Percentiles rank a stretch among this genome's conserved stretches.
These are phyloP conservation scores for Daldinia bambusicola DNA, from an alignment of 495 filamentous ascomycete genomes.

Conservation along the genomic window DNA sequence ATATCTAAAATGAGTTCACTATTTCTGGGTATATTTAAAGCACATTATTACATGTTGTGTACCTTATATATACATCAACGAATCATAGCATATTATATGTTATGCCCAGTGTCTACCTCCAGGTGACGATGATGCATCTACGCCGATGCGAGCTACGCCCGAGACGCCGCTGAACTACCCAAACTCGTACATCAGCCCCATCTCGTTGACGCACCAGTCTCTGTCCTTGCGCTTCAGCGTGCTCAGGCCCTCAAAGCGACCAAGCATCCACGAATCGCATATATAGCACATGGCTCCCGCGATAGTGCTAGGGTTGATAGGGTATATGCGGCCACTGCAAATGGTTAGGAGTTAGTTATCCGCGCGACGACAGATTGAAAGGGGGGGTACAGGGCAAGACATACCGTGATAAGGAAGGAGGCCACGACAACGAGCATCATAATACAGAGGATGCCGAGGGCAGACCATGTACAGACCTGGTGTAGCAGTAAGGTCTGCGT, in stretches of 20 bases:
- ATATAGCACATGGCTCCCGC: conserved; percentile 51
- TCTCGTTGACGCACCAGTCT: conserved; percentile 36
- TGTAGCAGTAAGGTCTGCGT: conserved; percentile 50
- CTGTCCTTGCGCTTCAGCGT: conserved; percentile 37
- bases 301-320: conserved; percentile 46
- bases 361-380: not conserved
- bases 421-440: conserved; percentile 52
- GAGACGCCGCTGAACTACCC: conserved; percentile 30
- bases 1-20: no score
- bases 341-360: not conserved
- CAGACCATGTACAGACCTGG: conserved; percentile 48
- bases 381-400: not conserved
- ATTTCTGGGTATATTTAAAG: no score
- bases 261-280: conserved; percentile 45
- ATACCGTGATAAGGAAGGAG: conserved; percentile 40
- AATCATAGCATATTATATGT: not conserved
- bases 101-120: conserved; percentile 12
- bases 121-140: conserved; percentile 33
- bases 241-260: conserved; percentile 46
- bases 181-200: conserved; percentile 42
- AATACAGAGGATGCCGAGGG: conserved; percentile 48
- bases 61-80: conserved; percentile 8
- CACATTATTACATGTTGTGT: conserved; percentile 2
- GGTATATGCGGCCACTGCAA: conserved; percentile 47
- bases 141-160: conserved; percentile 33